These are phyloP conservation scores for Penicillium ucsense DNA, from an alignment of 495 filamentous ascomycete genomes.

Conservation along the genomic window DNA sequence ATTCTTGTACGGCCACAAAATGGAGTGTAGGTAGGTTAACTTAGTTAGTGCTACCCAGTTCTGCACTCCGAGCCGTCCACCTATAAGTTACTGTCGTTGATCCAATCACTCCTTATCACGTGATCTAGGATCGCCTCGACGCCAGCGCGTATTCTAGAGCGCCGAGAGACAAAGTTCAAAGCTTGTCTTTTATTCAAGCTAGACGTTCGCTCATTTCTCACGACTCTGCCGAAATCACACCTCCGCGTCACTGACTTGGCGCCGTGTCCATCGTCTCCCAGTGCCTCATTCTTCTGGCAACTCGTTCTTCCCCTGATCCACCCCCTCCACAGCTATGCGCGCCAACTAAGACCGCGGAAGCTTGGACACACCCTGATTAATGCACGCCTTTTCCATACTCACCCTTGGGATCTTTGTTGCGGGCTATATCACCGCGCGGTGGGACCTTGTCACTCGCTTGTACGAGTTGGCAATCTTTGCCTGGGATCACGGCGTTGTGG, in stretches of 20 bases:
- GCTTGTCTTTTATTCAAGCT: slow-evolving; percentile 1
- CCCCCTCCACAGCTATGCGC: slow-evolving; percentile 21
- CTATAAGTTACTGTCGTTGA: neutral
- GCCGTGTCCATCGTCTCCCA: neutral
- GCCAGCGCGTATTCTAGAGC: slow-evolving; percentile 7
- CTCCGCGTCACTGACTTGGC: neutral
- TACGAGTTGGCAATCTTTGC: slow-evolving; percentile 96
- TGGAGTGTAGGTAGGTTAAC: too few species aligned
- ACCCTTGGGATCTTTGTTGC: slow-evolving; percentile 97
- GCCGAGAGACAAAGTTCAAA: slow-evolving; percentile 1
- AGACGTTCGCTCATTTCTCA: neutral
- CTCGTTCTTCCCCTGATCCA: neutral
- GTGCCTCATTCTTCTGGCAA: neutral
- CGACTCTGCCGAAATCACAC: neutral
- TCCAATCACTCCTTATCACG: slow-evolving; percentile 8
- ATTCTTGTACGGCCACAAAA: too few species aligned
- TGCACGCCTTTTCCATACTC: slow-evolving; percentile 93
- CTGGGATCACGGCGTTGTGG: slow-evolving; percentile 97
- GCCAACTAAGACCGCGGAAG: slow-evolving; percentile 21
- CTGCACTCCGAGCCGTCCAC: too few species aligned
- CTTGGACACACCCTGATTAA: slow-evolving; percentile 46
- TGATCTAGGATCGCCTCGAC: slow-evolving; percentile 10
- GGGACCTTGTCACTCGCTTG: slow-evolving; percentile 90
- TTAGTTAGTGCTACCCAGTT: too few species aligned
- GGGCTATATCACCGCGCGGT: slow-evolving; percentile 97